These are phyloP conservation scores for Anastatica hierochuntica DNA, from an alignment of 345 rosid species.

Conservation along the genomic window DNA sequence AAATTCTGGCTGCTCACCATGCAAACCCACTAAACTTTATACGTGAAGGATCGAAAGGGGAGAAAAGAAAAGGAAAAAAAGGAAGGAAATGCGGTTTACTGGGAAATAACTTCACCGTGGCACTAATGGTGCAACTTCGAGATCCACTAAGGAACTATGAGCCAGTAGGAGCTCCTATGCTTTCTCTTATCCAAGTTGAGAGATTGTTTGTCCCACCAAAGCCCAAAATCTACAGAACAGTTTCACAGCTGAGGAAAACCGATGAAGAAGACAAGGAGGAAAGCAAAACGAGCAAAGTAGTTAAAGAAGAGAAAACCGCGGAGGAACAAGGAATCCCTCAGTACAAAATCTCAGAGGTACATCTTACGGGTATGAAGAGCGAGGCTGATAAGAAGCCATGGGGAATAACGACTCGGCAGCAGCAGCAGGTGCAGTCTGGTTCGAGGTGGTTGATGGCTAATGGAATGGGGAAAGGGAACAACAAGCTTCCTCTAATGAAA, in stretches of 20 bases:
- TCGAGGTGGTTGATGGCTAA: constrained; percentile 88
- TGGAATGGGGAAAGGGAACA: constrained; percentile 89
- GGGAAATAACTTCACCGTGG: constrained; percentile 88
- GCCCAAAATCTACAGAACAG: constrained; percentile 61
- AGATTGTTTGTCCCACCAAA: constrained; percentile 84
- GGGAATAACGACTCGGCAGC: constrained; percentile 56
- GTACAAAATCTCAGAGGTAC: constrained; percentile 70
- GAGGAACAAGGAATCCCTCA: constrained; percentile 52
- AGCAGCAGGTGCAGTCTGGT: constrained; percentile 88
- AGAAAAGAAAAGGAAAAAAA: constrained; percentile 48
- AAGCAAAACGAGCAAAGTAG: constrained; percentile 17
- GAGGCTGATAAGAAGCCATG: constrained; percentile 60
- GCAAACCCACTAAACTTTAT: constrained; percentile 60
- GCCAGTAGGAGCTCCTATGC: constrained; percentile 93
- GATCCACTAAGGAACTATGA: constrained; percentile 82
- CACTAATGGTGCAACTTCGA: constrained; percentile 79
- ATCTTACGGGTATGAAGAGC: constrained; percentile 61
- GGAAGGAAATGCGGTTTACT: constrained; percentile 72
- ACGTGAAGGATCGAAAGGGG: constrained; percentile 66
- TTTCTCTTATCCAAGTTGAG: constrained; percentile 90
- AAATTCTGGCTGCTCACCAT: constrained; percentile 84
- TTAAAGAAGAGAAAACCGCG: constrained; percentile 33
- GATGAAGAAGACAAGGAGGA: constrained; percentile 42
- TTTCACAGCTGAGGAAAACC: constrained; percentile 42
- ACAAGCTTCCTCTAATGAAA: constrained; percentile 39